Evolutionary conservation across 805 yeast species (phyloP).

Genomic region (Lachancea cidri): DNA sequence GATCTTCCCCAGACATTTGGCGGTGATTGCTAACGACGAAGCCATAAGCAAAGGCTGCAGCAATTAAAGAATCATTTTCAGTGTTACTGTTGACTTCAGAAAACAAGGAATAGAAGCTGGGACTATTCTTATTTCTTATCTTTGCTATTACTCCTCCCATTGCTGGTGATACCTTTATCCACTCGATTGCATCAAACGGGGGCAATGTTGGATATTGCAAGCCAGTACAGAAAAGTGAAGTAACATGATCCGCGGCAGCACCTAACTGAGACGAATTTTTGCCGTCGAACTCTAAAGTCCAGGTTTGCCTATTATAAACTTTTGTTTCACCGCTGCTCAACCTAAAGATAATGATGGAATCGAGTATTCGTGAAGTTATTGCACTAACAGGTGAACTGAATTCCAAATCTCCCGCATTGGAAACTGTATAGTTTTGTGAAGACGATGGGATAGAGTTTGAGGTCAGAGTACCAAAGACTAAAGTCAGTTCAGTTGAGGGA

Average conservation of each 20-base stretch:
- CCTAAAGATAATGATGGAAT: constrained; percentile 5
- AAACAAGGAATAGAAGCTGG: constrained; percentile 19
- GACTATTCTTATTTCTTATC: constrained; percentile 12
- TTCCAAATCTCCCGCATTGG: constrained; percentile 5
- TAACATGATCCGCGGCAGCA: constrained; percentile 16
- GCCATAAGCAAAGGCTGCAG: constrained; percentile 32
- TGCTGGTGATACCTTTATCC: constrained; percentile 32
- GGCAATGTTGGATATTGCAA: constrained; percentile 24
- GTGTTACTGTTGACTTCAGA: constrained; percentile 15
- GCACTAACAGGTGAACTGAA: constrained; percentile 1
- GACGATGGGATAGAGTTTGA: constrained; percentile 13
- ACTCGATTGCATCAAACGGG: constrained; percentile 21
- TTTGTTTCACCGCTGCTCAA: constrained; percentile 11
- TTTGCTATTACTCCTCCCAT: constrained; percentile 30
- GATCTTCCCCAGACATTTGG: constrained; percentile 32
- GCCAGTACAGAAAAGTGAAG: constrained; percentile 30
- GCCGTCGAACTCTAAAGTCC: constrained; percentile 8
- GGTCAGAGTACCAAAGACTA: constrained; percentile 9
- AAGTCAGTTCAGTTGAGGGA: constrained; percentile 20
- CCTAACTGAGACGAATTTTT: not conserved
- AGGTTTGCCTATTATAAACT: constrained; percentile 10
- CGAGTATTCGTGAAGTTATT: not conserved
- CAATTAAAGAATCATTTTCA: constrained; percentile 21
- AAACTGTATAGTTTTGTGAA: constrained; percentile 5
- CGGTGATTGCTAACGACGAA: constrained; percentile 33